Base-by-base conservation (phyloP, 2,329 filamentous ascomycete genomes). In the Colletotrichum zoysiae region DNA sequence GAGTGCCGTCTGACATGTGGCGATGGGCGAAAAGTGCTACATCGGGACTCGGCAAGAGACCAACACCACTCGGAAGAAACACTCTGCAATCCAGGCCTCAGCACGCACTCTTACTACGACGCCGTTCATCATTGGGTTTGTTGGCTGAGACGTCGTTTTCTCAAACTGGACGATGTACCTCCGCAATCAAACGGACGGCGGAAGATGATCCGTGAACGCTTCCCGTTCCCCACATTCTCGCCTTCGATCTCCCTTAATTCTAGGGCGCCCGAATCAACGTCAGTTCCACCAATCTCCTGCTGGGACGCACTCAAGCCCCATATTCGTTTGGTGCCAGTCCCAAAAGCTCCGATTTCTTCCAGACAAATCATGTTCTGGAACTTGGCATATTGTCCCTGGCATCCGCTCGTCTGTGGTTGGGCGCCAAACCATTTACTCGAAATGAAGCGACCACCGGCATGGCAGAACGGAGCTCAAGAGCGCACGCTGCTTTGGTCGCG, bases 121-220 rank as follows among this genome's bases (percentile, higher is more conserved):
- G 44, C 51, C 42, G 48, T 30, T 61, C 40, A 48, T 50, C 33
- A 56, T 30, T 16, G 51, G 20, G 9, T 60, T 62, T 57, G 16
- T 42, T 58, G 58, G 57, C 38, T 63, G 69, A 68, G 69, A 71
- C 46, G 26, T 48, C 51, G 20, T 51, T 33, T 56, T 44, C n/a
- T 23, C 50, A 33, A 55, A 26, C 30, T 60, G 56, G 59, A 59
- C 38, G 58, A 53, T 20, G 42, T 42, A 20, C 51, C 56, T 69
- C 69, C 59, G 69, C 69, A 71, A 71, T 69, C 53, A 55, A 55
- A 44, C n/a, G 65, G 20, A 53, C 69, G 69, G 69, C 65, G 69
- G 58, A 42, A 71, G 69, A 64, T 40, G 69, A 71, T 71, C 69
- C 69, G 69, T 71, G 69, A 60, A 71, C 58, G 69, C 69, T 67